phyloP scores from a whole-genome alignment of 345 rosid species.

The Euphorbia lathyris region DNA sequence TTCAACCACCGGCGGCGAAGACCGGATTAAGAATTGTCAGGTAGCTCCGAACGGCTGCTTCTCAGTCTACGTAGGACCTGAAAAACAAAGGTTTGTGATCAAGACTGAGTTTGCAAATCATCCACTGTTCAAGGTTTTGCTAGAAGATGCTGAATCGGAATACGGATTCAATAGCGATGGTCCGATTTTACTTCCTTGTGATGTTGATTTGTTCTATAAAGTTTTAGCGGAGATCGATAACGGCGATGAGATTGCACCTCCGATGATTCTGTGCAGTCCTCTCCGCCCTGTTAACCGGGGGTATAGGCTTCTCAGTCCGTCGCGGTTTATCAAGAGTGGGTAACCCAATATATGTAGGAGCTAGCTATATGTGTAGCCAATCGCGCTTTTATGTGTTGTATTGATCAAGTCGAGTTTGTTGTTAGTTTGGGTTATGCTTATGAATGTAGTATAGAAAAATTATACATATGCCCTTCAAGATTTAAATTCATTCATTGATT shows the following conservation, averaged over 20 bases:
- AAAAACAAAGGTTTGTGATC: constrained; percentile 49
- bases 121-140: constrained; percentile 61
- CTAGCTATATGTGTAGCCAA: no score
- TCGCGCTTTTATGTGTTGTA: no score
- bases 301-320: constrained; percentile 36
- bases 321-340: constrained; percentile 34
- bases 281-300: background rate
- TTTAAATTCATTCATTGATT: no score
- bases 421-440: no score
- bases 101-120: constrained; percentile 55
- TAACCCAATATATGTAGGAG: no score
- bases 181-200: constrained; percentile 72
- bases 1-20: no score
- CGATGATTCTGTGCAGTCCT: constrained; percentile 17
- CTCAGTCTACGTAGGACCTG: constrained; percentile 69
- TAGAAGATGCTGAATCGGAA: constrained; percentile 73
- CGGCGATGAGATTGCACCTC: constrained; percentile 10
- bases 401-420: no score
- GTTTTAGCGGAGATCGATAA: constrained; percentile 54
- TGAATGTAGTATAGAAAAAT: no score
- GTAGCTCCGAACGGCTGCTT: constrained; percentile 59
- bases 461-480: no score
- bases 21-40: no score
- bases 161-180: constrained; percentile 58
- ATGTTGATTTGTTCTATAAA: constrained; percentile 57